These are phyloP conservation scores for Magnusiomyces clavatus DNA, from an alignment of 1,139 yeast species.

Conservation along the genomic window DNA sequence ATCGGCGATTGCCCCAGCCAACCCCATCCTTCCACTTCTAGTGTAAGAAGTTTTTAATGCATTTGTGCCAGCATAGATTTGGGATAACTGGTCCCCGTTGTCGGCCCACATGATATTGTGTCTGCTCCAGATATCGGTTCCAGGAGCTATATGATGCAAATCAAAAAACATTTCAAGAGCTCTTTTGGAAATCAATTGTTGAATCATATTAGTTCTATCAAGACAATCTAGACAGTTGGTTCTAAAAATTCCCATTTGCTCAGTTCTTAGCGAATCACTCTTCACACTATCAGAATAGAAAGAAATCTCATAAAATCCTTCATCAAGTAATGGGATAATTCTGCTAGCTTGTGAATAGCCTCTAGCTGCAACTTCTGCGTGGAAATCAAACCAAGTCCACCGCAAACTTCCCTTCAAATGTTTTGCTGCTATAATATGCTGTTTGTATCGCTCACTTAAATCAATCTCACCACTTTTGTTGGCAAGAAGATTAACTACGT, in stretches of 20 bases:
- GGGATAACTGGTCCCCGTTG: conserved; percentile 95
- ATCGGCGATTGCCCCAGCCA: conserved; percentile 94
- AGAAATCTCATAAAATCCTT: conserved; percentile 69
- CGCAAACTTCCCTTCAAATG: conserved; percentile 35
- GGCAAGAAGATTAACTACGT: conserved; percentile 75
- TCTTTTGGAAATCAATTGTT: conserved; percentile 68
- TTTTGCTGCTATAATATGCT: conserved; percentile 45
- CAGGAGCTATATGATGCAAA: conserved; percentile 39
- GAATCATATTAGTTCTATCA: conserved; percentile 88
- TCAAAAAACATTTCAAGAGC: conserved; percentile 61
- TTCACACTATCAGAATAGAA: conserved; percentile 55
- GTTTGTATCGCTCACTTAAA: conserved; percentile 55
- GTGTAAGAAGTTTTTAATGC: conserved; percentile 92
- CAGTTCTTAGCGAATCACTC: conserved; percentile 44
- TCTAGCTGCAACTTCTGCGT: conserved; percentile 79
- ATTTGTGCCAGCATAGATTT: conserved; percentile 94
- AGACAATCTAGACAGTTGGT: conserved; percentile 92
- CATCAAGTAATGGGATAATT: conserved; percentile 55
- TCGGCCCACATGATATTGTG: conserved; percentile 95
- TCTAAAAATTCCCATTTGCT: conserved; percentile 85
- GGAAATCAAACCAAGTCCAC: conserved; percentile 86
- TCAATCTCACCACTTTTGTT: conserved; percentile 72
- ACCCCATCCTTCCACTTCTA: conserved; percentile 88
- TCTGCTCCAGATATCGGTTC: conserved; percentile 46
- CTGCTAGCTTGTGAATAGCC: conserved; percentile 80